Evolutionary conservation across 352 stramenopile species (phyloP), one percentile per base, ranked within the genome.

Genomic region (Pythium sukuiense): DNA sequence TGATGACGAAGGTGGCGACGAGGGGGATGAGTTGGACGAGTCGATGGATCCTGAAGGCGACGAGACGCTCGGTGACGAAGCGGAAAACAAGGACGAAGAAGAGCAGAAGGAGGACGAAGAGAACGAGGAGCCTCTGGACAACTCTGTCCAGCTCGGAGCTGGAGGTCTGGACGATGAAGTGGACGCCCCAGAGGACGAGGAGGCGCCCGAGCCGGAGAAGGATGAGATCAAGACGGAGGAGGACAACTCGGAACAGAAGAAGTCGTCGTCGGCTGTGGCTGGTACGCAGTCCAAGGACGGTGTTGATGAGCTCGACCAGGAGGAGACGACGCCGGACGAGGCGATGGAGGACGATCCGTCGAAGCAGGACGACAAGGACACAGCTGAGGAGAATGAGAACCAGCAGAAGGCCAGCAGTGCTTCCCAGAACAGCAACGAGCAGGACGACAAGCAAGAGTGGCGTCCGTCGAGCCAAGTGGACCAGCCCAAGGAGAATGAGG

Each of bases 261-360:
- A 80, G 30, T 61, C 72, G 13, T 55, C 71, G 8, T 85, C 77
- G 6, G 74, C 83, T 18, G 81, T 87, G 24, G 86, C 80, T 27
- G 87, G 85, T 0, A 89, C 82, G 13, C 88, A 97, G 64, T 88
- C 81, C 6, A 93, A 94, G 76, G 83, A 96, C 59, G 89, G 87
- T 8, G 76, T 89, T 37, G 79, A 91, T 55, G 80, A 95, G 54
- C 63, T 93, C 7, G 85, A 95, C 59, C 70, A 77, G 26, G 70
- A 83, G 12, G 69, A 74, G 27, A 69, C 70, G 29, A 60, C 72
- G 24, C 62, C 75, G 4, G 69, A 88, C 27, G 69, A 76, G 39
- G 39, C 76, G 33, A 26, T 65, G 32, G 70, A 89, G 39, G 87
- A 66, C 43, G 76, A 77, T 62, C 63, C 77, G n/a, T 65, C 74